Evolutionary conservation across 2,329 filamentous ascomycete genomes (phyloP).

Genomic region (Podosphaera fusca): DNA sequence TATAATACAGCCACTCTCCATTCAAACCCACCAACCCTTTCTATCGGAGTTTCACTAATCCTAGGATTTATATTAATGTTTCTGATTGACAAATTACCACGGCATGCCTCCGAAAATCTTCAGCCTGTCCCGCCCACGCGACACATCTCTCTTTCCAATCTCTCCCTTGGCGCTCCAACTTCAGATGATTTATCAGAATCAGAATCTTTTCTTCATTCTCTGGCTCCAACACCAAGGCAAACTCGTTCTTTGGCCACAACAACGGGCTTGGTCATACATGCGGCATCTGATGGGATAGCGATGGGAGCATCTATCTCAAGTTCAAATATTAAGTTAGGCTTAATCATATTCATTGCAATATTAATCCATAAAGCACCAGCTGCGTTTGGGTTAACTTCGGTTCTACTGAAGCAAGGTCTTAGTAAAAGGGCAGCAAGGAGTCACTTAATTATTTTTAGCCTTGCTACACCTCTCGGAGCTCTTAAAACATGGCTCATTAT

Average conservation of each 20-base stretch:
- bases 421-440: slow-evolving; percentile 66
- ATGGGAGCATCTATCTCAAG: slow-evolving; percentile 73
- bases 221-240: slow-evolving; percentile 32
- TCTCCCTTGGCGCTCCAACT: slow-evolving; percentile 29
- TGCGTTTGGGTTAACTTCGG: slow-evolving; percentile 78
- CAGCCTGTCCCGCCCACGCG: slow-evolving; percentile 44
- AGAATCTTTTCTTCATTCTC: slow-evolving; percentile 34
- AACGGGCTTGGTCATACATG: slow-evolving; percentile 84
- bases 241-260: slow-evolving; percentile 58
- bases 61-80: slow-evolving; percentile 93
- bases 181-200: slow-evolving; percentile 24
- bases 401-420: slow-evolving; percentile 74
- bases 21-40: slow-evolving; percentile 38
- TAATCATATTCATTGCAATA: slow-evolving; percentile 87
- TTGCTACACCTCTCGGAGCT: slow-evolving; percentile 74
- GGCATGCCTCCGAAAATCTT: slow-evolving; percentile 42
- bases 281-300: slow-evolving; percentile 83
- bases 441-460: slow-evolving; percentile 74
- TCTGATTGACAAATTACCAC: slow-evolving; percentile 67
- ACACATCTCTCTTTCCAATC: slow-evolving; percentile 72
- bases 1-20: slow-evolving; percentile 13
- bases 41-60: slow-evolving; percentile 70
- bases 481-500: slow-evolving; percentile 64
- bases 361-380: slow-evolving; percentile 96
- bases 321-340: slow-evolving; percentile 49